These are phyloP conservation scores for Polygonum maritimum DNA, from an alignment of 148 eudicot species.

Conservation along the genomic window DNA sequence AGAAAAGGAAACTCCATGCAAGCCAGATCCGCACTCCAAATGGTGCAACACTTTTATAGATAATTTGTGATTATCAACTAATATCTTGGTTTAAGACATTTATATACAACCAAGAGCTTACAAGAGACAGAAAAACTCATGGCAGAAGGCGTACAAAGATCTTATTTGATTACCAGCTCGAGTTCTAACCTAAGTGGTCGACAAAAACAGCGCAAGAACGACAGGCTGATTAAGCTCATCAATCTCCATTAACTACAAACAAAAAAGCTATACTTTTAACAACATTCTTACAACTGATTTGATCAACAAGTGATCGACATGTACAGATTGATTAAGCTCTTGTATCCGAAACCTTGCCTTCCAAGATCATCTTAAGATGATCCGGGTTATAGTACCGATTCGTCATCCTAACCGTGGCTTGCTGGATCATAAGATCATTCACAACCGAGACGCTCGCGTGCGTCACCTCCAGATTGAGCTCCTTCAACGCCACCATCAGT, in stretches of 20 bases:
- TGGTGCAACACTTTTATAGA: too few species aligned
- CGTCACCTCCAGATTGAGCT: conserved; percentile 62
- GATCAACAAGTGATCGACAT: background rate
- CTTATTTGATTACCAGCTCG: background rate
- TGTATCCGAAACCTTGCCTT: conserved; percentile 39
- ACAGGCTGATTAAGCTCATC: background rate
- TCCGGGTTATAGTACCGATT: conserved; percentile 57
- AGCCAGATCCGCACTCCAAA: too few species aligned
- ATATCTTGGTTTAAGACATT: background rate
- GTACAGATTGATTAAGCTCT: conserved; percentile 14
- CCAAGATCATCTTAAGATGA: conserved; percentile 47
- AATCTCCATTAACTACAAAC: background rate
- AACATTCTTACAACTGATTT: background rate
- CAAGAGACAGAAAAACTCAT: background rate
- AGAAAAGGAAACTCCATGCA: too few species aligned
- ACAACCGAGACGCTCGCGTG: conserved; percentile 86
- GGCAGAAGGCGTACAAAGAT: background rate
- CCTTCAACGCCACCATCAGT: conserved; percentile 67
- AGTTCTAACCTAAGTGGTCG: background rate
- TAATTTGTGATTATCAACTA: too few species aligned
- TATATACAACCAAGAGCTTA: background rate
- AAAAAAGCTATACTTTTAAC: background rate
- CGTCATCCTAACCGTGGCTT: conserved; percentile 73
- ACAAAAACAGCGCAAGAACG: background rate
- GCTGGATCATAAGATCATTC: conserved; percentile 90